Percentiles rank a stretch among this genome's conserved stretches.
These are phyloP conservation scores for Dryas octopetala DNA, from an alignment of 306 rosid genomes.

Conservation along the genomic window DNA sequence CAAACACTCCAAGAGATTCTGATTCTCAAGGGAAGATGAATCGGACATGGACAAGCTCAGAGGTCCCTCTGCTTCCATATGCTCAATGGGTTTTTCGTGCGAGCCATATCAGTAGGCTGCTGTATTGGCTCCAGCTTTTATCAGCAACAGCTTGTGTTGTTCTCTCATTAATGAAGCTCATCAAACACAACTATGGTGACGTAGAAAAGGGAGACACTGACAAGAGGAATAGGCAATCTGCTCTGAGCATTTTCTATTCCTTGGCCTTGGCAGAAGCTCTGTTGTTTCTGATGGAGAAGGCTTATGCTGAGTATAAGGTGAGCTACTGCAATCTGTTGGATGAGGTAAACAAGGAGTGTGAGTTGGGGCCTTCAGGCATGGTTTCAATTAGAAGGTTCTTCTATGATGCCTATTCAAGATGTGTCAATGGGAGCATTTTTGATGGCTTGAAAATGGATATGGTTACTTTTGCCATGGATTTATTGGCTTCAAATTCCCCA, in stretches of 20 bases:
- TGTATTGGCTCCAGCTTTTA: conserved; percentile 90
- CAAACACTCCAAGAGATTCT: conserved; percentile 10
- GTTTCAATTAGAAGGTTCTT: conserved; percentile 74
- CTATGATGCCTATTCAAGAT: conserved; percentile 89
- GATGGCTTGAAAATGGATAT: conserved; percentile 97
- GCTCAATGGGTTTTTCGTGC: conserved; percentile 67
- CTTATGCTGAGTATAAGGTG: conserved; percentile 83
- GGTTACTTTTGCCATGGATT: conserved; percentile 80
- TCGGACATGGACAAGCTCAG: conserved; percentile 71
- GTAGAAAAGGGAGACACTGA: conserved; percentile 76
- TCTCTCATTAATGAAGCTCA: conserved; percentile 68
- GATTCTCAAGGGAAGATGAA: conserved; percentile 49
- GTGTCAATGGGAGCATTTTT: conserved; percentile 81
- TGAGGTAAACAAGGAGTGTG: conserved; percentile 67
- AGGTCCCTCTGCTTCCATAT: conserved; percentile 82
- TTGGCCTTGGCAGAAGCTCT: conserved; percentile 89
- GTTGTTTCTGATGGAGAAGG: conserved; percentile 74
- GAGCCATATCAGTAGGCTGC: conserved; percentile 69
- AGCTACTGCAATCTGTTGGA: conserved; percentile 62
- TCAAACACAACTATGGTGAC: conserved; percentile 65
- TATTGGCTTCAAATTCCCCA: conserved; percentile 67
- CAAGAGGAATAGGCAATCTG: conserved; percentile 69
- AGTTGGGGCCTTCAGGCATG: conserved; percentile 65
- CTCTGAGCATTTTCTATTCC: conserved; percentile 68
- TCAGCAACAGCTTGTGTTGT: conserved; percentile 82